Percentiles rank a stretch among this genome's conserved stretches.
Evolutionary conservation across 2,329 filamentous ascomycete genomes (phyloP).

Genomic region (Torrubiellomyces zombiae): DNA sequence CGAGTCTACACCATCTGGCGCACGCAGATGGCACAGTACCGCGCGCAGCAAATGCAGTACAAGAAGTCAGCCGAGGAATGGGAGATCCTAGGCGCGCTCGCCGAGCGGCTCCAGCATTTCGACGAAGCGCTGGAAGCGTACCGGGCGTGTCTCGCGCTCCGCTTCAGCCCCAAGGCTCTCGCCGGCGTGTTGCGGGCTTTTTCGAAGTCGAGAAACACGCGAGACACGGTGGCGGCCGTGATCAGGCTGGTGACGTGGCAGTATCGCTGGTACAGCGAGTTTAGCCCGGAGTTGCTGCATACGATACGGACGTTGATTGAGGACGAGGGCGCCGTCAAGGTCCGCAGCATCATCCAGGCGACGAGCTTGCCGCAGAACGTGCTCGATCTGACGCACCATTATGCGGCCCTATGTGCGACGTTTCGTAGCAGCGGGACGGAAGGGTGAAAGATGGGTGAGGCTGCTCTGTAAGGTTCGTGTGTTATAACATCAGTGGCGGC

Average conservation of each 20-base stretch:
- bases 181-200: conserved; percentile 68
- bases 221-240: conserved; percentile 67
- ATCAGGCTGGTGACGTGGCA: conserved; percentile 94
- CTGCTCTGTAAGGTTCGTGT: too few species aligned
- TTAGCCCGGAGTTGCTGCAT: conserved; percentile 79
- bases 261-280: conserved; percentile 98
- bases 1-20: conserved; percentile 99
- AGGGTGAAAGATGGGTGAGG: conserved; percentile 36
- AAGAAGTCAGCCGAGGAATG: conserved; percentile 95
- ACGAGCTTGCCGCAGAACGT: conserved; percentile 88
- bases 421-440: conserved; percentile 92
- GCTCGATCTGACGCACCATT: conserved; percentile 87
- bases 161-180: conserved; percentile 88
- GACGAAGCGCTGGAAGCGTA: conserved; percentile 92
- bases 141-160: conserved; percentile 66
- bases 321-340: conserved; percentile 92
- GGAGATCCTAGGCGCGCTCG: conserved; percentile 90
- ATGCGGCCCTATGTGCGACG: conserved; percentile 82
- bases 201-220: conserved; percentile 60
- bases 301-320: conserved; percentile 87
- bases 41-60: conserved; percentile 84
- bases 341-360: conserved; percentile 91
- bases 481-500: too few species aligned
- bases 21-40: conserved; percentile 91
- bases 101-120: conserved; percentile 79